Conservation (phyloP, 495 filamentous ascomycete genomes). For the Viridothelium virens region DNA sequence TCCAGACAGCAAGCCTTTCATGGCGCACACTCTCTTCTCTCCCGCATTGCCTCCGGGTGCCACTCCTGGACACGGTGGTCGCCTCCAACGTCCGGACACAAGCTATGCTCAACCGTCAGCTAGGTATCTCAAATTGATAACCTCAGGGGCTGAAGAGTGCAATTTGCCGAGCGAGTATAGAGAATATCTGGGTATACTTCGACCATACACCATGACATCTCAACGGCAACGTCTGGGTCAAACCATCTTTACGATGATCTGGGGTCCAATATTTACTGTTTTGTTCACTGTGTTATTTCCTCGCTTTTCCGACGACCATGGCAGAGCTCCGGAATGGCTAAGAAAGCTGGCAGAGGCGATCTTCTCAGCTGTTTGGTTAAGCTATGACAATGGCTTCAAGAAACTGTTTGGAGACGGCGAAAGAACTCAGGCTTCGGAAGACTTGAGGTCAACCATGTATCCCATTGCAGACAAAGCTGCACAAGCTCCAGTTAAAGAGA, state of each 20-base stretch:
- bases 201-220: slow-evolving; percentile 62
- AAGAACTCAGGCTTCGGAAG: slow-evolving; percentile 46
- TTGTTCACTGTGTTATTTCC: slow-evolving; percentile 41
- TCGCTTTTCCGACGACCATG: slow-evolving; percentile 53
- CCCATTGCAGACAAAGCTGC: background rate
- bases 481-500: background rate
- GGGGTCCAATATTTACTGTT: slow-evolving; percentile 50
- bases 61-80: slow-evolving; percentile 32
- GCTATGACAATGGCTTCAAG: slow-evolving; percentile 65
- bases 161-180: slow-evolving; percentile 66
- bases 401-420: slow-evolving; percentile 80
- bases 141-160: slow-evolving; percentile 68
- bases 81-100: slow-evolving; percentile 49
- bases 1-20: slow-evolving; percentile 31
- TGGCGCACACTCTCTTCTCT: slow-evolving; percentile 52
- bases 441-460: background rate
- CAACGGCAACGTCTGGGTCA: slow-evolving; percentile 57
- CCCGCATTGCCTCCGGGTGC: slow-evolving; percentile 31
- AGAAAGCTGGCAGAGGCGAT: slow-evolving; percentile 40
- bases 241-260: slow-evolving; percentile 50
- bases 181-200: slow-evolving; percentile 56
- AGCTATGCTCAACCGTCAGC: slow-evolving; percentile 72
- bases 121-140: slow-evolving; percentile 72
- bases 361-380: slow-evolving; percentile 56
- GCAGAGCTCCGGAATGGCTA: slow-evolving; percentile 61